Percentiles rank a stretch among this genome's conserved stretches.
These are phyloP conservation scores for Pichia gijzeniarum DNA, from an alignment of 805 yeast genomes.

Conservation along the genomic window DNA sequence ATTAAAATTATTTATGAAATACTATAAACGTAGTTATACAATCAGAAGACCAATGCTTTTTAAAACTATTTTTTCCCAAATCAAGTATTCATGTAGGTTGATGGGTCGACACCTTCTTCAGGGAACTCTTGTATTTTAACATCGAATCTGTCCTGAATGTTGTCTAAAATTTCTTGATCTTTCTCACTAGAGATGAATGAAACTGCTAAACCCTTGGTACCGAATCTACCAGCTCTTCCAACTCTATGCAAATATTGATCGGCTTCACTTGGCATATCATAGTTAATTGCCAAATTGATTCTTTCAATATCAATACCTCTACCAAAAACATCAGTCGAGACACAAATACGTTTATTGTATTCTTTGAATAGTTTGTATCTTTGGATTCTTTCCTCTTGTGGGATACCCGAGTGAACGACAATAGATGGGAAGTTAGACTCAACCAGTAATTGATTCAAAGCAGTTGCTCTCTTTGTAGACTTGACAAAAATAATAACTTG, in stretches of 20 bases:
- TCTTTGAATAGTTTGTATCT: constrained; percentile 95
- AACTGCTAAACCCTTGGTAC: constrained; percentile 96
- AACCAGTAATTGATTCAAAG: constrained; percentile 79
- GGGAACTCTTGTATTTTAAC: constrained; percentile 94
- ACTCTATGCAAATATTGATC: constrained; percentile 98
- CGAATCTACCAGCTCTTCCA: constrained; percentile 99
- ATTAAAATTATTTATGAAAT: not conserved
- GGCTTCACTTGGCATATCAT: constrained; percentile 93
- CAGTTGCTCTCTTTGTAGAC: constrained; percentile 86
- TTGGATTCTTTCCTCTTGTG: constrained; percentile 97
- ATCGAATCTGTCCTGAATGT: constrained; percentile 96
- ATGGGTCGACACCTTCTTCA: constrained; percentile 95
- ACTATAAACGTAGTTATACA: not conserved
- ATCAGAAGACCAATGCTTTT: not conserved
- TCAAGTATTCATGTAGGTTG: constrained; percentile 93
- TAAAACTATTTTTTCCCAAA: too few relatives aligned
- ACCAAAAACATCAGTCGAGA: constrained; percentile 96
- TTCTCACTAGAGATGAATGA: constrained; percentile 81
- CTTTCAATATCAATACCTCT: constrained; percentile 99
- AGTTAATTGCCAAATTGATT: constrained; percentile 95
- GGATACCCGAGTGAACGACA: constrained; percentile 91
- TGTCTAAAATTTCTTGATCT: constrained; percentile 83
- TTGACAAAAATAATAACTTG: constrained; percentile 96
- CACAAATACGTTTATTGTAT: constrained; percentile 98
- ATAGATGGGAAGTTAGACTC: constrained; percentile 96